Conservation (phyloP, 1,284 basidiomycete genomes). For the Trametes sp. region DNA sequence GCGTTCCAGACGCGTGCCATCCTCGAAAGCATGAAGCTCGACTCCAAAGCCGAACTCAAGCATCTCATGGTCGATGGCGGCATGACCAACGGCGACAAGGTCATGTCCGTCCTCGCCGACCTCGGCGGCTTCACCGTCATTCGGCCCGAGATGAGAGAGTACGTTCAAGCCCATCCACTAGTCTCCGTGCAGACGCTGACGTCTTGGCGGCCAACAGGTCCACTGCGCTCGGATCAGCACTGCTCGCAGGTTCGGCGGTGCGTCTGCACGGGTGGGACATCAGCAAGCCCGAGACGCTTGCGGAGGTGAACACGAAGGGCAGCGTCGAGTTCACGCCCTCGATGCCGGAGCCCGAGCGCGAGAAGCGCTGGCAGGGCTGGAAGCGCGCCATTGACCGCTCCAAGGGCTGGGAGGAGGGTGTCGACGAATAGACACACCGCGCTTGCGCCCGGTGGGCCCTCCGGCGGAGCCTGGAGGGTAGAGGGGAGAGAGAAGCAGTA, state of each 20-base stretch:
- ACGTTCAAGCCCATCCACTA: conserved; percentile 42
- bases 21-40: conserved; percentile 92
- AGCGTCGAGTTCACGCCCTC: conserved; percentile 75
- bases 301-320: conserved; percentile 89
- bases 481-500: conserved; percentile 5
- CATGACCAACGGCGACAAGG: conserved; percentile 90
- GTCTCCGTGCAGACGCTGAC: conserved; percentile 11
- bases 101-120: conserved; percentile 94
- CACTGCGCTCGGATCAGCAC: conserved; percentile 95
- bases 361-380: conserved; percentile 80
- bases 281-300: conserved; percentile 84
- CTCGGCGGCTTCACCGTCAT: conserved; percentile 92
- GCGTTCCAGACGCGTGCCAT: conserved; percentile 94
- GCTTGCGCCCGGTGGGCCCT: neutral
- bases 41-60: conserved; percentile 78
- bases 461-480: neutral
- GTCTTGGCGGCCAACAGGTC: conserved; percentile 58
- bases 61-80: conserved; percentile 94
- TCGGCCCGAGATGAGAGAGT: conserved; percentile 97
- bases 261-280: conserved; percentile 96
- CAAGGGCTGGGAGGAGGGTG: conserved; percentile 77
- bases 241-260: conserved; percentile 93
- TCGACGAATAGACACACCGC: conserved; percentile 44
- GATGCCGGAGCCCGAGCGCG: conserved; percentile 61
- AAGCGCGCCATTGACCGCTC: conserved; percentile 85